Evolutionary conservation across 1,284 basidiomycete species (phyloP).

Genomic region (Coriolopsis trogii): DNA sequence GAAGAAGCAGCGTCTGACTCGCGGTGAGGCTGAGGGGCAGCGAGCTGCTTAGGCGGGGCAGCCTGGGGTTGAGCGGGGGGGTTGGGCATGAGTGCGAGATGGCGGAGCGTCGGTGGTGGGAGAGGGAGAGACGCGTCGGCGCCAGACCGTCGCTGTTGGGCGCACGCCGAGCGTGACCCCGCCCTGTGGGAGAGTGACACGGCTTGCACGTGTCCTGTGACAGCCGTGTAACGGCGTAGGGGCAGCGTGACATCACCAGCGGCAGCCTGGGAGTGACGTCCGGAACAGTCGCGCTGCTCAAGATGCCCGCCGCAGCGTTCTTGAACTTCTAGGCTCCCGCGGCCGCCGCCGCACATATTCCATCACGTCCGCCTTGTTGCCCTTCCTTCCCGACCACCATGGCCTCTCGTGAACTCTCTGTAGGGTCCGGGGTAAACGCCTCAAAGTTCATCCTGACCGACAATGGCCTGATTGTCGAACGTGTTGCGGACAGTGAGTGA

Average conservation of each 20-base stretch:
- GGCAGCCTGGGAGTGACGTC: too few species aligned
- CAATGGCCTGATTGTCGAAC: constrained; percentile 34
- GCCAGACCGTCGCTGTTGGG: constrained; percentile 8
- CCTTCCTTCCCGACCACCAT: constrained; percentile 3
- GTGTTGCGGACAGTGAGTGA: constrained; percentile 28
- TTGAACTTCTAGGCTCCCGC: too few species aligned
- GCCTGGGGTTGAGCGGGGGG: constrained; percentile 9
- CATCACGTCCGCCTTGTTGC: background rate
- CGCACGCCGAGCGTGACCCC: constrained; percentile 16
- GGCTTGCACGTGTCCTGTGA: constrained; percentile 3
- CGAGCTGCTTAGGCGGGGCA: constrained; percentile 5
- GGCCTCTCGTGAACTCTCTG: constrained; percentile 21
- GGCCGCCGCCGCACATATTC: too few species aligned
- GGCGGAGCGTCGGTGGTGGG: constrained; percentile 16
- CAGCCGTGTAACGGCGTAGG: background rate
- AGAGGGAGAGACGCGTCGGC: constrained; percentile 28
- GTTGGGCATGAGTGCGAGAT: constrained; percentile 12
- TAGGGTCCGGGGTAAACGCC: constrained; percentile 19
- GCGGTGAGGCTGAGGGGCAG: constrained; percentile 3
- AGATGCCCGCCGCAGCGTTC: background rate
- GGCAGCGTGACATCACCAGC: constrained; percentile 12
- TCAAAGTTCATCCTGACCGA: constrained; percentile 35
- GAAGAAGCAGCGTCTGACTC: constrained; percentile 17
- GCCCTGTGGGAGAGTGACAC: constrained; percentile 10
- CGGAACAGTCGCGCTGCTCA: background rate